These are phyloP conservation scores for Ophiostoma ulmi DNA, from an alignment of 2,329 filamentous ascomycete genomes.

Conservation along the genomic window DNA sequence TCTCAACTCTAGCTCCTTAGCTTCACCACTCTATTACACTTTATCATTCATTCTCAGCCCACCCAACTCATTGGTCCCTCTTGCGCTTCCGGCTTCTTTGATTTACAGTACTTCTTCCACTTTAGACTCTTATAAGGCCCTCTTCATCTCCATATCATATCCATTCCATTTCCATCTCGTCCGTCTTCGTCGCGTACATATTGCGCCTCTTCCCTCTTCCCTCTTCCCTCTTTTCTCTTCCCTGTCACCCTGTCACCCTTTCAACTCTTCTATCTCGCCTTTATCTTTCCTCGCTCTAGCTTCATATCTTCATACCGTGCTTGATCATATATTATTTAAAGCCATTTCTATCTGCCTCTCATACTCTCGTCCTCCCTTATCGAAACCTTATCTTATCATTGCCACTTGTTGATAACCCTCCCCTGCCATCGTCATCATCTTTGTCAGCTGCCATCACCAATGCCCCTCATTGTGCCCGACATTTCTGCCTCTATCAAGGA, in stretches of 20 bases:
- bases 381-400: neutral
- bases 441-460: neutral
- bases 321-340: neutral
- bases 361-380: constrained; percentile 2
- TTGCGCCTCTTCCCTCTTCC: neutral
- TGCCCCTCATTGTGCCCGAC: constrained; percentile 9
- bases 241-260: neutral
- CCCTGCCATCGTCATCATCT: neutral
- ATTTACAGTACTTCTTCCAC: constrained; percentile 6
- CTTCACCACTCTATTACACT: neutral
- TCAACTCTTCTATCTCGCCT: neutral
- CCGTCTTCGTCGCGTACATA: constrained; percentile 1
- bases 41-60: neutral
- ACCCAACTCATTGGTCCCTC: neutral
- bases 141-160: constrained; percentile 1
- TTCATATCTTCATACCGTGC: neutral
- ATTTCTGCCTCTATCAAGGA: constrained; percentile 1
- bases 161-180: constrained; percentile 2
- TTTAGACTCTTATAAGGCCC: neutral
- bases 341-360: neutral
- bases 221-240: too few species aligned
- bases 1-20: constrained; percentile 13
- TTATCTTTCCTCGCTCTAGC: neutral
- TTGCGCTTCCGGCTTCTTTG: neutral
- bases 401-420: neutral